These are phyloP conservation scores for Suillus subaureus DNA, from an alignment of 768 basidiomycete genomes.

Conservation along the genomic window DNA sequence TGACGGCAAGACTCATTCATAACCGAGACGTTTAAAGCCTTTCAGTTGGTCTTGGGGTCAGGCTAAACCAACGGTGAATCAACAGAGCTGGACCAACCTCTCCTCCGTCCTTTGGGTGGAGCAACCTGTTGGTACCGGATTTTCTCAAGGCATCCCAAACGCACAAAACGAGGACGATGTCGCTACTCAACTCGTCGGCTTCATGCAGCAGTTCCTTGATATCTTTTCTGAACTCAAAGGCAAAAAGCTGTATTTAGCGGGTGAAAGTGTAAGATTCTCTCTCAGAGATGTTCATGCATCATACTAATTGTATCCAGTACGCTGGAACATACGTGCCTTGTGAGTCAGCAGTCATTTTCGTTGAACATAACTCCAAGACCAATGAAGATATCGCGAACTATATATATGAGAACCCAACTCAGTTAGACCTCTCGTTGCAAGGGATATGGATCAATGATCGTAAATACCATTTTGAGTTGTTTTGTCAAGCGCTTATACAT, in stretches of 20 bases:
- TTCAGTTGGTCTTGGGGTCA: slow-evolving; percentile 66
- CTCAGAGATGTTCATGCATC: no score
- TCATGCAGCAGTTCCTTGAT: slow-evolving; percentile 74
- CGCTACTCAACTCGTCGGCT: slow-evolving; percentile 54
- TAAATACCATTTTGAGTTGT: slow-evolving; percentile 33
- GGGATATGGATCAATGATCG: slow-evolving; percentile 78
- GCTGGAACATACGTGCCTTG: slow-evolving; percentile 71
- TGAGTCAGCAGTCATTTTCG: slow-evolving; percentile 30
- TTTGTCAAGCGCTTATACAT: background rate
- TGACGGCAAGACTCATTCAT: slow-evolving; percentile 23
- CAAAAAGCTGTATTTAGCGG: slow-evolving; percentile 71
- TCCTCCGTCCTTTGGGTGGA: slow-evolving; percentile 77
- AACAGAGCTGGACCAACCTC: slow-evolving; percentile 79
- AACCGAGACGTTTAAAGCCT: slow-evolving; percentile 48
- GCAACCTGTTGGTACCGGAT: slow-evolving; percentile 81
- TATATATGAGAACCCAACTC: slow-evolving; percentile 60
- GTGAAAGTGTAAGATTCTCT: slow-evolving; percentile 76
- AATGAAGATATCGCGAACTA: slow-evolving; percentile 70
- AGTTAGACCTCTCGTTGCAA: slow-evolving; percentile 58
- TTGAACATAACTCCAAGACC: background rate
- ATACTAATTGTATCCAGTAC: slow-evolving; percentile 48
- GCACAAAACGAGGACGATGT: slow-evolving; percentile 62
- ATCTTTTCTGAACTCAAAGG: slow-evolving; percentile 74
- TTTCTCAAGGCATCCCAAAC: slow-evolving; percentile 68
- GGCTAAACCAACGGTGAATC: slow-evolving; percentile 63